A percentile compares a stretch with the other conserved stretches of the same genome.
Evolutionary conservation across 2,329 filamentous ascomycete species (phyloP).

Genomic region (Falciphora oryzae): DNA sequence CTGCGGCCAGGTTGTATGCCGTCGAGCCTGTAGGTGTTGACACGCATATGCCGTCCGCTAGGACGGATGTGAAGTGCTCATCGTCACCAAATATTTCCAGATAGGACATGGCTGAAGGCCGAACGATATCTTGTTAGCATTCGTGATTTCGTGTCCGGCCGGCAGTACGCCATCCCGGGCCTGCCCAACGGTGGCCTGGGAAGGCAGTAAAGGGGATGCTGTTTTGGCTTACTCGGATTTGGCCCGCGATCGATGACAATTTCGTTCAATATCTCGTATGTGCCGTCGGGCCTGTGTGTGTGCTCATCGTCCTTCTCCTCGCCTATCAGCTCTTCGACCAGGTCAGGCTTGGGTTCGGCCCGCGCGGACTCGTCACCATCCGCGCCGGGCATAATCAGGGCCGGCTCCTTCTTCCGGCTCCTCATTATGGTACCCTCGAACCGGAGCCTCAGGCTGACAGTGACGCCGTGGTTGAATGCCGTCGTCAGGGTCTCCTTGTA

Average conservation of each 20-base stretch:
- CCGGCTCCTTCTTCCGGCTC: constrained; percentile 45
- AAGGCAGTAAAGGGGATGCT: neutral
- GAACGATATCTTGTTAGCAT: constrained; percentile 12
- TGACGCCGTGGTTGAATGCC: constrained; percentile 77
- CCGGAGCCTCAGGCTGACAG: constrained; percentile 76
- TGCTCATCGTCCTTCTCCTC: constrained; percentile 77
- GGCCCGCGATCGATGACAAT: constrained; percentile 94
- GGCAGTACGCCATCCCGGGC: neutral
- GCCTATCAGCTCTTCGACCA: constrained; percentile 86
- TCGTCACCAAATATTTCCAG: constrained; percentile 93
- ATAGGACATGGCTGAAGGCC: constrained; percentile 68
- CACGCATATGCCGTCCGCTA: constrained; percentile 89
- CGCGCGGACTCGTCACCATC: constrained; percentile 13
- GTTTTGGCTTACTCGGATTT: constrained; percentile 64
- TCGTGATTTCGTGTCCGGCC: neutral
- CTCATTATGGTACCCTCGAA: constrained; percentile 96
- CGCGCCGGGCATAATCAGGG: constrained; percentile 14
- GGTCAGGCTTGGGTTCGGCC: constrained; percentile 39
- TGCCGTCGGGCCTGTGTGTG: constrained; percentile 79
- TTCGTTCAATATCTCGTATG: constrained; percentile 90
- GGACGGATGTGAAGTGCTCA: constrained; percentile 88
- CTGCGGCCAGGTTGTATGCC: constrained; percentile 91
- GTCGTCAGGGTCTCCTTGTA: constrained; percentile 63
- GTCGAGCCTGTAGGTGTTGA: constrained; percentile 93
- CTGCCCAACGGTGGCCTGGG: neutral